phyloP scores from a whole-genome alignment of 176 grass and related monocot species.

The Oryza longistaminata region DNA sequence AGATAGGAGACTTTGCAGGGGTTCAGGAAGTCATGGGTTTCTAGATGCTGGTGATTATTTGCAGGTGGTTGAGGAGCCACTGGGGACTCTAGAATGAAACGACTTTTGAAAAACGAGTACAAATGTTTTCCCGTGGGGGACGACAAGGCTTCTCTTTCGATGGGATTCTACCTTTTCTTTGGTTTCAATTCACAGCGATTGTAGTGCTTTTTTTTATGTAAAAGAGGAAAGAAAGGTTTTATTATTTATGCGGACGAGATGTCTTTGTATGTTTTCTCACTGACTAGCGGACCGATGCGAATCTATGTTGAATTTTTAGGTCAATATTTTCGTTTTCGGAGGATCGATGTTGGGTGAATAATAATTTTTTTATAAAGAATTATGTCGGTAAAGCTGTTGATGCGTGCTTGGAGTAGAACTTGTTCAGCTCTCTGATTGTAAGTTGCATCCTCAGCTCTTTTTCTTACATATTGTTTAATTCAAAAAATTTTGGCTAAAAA shows the following conservation, averaged over 20 bases:
- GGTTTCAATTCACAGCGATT: constrained; percentile 17
- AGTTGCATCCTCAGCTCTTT: neutral
- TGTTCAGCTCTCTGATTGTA: neutral
- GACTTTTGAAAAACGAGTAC: constrained; percentile 16
- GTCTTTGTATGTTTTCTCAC: neutral
- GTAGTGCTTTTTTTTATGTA: neutral
- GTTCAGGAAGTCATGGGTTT: constrained; percentile 27
- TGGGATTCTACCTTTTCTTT: constrained; percentile 13
- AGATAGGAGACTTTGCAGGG: neutral
- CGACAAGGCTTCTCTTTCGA: neutral
- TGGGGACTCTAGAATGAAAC: neutral
- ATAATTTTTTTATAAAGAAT: neutral
- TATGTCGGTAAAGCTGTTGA: neutral
- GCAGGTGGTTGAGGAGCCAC: constrained; percentile 11
- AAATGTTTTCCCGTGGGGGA: neutral
- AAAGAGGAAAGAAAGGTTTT: neutral
- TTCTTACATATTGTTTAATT: too few relatives aligned
- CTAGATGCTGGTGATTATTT: constrained; percentile 27
- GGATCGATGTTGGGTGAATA: neutral
- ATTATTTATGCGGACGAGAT: neutral
- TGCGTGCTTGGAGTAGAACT: neutral
- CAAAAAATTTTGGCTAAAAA: too few relatives aligned
- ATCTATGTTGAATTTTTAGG: neutral
- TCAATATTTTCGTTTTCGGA: neutral
- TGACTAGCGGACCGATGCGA: neutral